phyloP scores from a whole-genome alignment of 306 rosid species.

The Ammopiptanthus mongolicus region DNA sequence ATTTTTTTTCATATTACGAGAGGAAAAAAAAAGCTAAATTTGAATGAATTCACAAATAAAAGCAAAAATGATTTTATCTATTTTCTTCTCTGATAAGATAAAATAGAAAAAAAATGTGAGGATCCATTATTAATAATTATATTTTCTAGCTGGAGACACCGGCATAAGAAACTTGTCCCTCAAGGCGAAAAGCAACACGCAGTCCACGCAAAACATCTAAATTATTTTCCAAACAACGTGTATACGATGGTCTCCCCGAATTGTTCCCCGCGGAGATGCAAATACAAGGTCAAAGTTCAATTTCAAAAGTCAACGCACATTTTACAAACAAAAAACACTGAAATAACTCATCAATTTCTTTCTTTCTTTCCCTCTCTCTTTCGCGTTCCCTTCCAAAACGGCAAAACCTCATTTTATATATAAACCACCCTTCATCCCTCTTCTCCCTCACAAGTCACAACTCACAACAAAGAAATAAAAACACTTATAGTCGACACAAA shows the following conservation, averaged over 20 bases:
- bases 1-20: too few species aligned
- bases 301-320: not conserved
- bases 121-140: too few species aligned
- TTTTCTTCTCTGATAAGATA: too few species aligned
- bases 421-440: not conserved
- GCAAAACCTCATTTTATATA: not conserved
- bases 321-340: not conserved
- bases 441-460: too few species aligned
- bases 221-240: not conserved
- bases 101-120: too few species aligned
- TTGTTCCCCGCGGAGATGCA: not conserved
- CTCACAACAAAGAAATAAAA: not conserved
- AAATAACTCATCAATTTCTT: slow-evolving; percentile 7
- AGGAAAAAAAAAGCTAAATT: too few species aligned
- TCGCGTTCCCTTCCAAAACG: not conserved
- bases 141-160: too few species aligned
- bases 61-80: too few species aligned
- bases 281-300: slow-evolving; percentile 1
- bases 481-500: not conserved
- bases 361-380: slow-evolving; percentile 4
- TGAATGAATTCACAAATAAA: too few species aligned
- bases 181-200: not conserved
- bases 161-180: not conserved
- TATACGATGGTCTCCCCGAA: not conserved
- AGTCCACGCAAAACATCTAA: not conserved